phyloP scores from a whole-genome alignment of 768 basidiomycete species.

The Mycena haematopus region DNA sequence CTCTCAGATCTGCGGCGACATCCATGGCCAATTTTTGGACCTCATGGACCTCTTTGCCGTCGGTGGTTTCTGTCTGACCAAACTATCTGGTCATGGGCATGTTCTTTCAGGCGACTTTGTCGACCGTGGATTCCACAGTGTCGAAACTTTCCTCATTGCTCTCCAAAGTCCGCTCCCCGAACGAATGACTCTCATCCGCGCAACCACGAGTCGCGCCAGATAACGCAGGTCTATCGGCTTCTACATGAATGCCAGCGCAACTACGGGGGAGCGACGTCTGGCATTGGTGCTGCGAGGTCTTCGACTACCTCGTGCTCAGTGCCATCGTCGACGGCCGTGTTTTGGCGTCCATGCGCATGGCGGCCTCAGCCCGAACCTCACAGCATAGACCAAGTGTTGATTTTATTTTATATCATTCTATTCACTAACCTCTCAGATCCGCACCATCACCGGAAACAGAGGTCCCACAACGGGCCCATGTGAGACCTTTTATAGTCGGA shows the following conservation, averaged over 20 bases:
- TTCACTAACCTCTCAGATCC: conserved; percentile 62
- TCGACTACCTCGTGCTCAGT: conserved; percentile 93
- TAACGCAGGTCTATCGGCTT: conserved; percentile 95
- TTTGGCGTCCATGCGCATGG: conserved; percentile 99
- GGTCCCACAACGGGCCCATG: conserved; percentile 98
- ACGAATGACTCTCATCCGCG: conserved; percentile 94
- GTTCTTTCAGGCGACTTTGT: conserved; percentile 90
- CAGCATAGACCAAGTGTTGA: conserved; percentile 85
- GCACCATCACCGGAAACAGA: conserved; percentile 95
- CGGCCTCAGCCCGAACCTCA: conserved; percentile 90
- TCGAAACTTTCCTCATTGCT: conserved; percentile 89
- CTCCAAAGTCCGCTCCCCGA: conserved; percentile 97
- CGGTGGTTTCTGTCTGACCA: conserved; percentile 90
- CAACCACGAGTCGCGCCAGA: conserved; percentile 97
- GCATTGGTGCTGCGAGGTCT: conserved; percentile 98
- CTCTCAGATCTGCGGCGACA: conserved; percentile 88
- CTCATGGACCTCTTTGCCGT: conserved; percentile 95
- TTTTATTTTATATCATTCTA: conserved; percentile 15
- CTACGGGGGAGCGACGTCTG: conserved; percentile 95
- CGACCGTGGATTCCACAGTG: conserved; percentile 95
- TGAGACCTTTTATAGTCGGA: conserved; percentile 99
- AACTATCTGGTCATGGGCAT: conserved; percentile 97
- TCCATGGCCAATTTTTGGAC: conserved; percentile 97
- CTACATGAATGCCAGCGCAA: conserved; percentile 98
- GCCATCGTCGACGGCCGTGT: conserved; percentile 98